A percentile compares a stretch with the other conserved stretches of the same genome.
Conservation (phyloP, 768 basidiomycete genomes). For the Suillus discolor region DNA sequence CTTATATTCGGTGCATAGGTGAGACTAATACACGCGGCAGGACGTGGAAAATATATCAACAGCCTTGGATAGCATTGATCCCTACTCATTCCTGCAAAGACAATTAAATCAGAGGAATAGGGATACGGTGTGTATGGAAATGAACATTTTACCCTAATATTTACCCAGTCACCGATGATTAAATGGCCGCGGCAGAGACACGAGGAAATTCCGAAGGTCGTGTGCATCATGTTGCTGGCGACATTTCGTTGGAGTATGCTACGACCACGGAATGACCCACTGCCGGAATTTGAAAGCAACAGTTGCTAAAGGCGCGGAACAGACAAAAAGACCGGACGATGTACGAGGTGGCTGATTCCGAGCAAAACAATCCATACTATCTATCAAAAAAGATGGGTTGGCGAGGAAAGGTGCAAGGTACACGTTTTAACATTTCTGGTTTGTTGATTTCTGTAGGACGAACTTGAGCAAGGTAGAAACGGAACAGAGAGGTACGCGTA, state of each 20-base stretch:
- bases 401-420: not conserved
- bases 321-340: not conserved
- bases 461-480: not conserved
- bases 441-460: not conserved
- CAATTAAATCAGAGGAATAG: not conserved
- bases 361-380: not conserved
- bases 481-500: not conserved
- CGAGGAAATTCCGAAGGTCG: not conserved
- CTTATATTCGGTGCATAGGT: not conserved
- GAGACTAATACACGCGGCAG: not conserved
- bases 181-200: too few relatives aligned
- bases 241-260: not conserved
- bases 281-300: not conserved
- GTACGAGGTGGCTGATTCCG: not conserved
- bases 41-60: not conserved
- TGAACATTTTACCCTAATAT: not conserved
- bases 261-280: too few relatives aligned
- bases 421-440: not conserved
- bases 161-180: not conserved
- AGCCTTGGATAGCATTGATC: not conserved
- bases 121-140: not conserved
- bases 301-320: not conserved
- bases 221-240: not conserved
- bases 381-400: too few relatives aligned
- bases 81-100: not conserved